phyloP scores from a whole-genome alignment of 345 rosid genomes.

The Eucalyptus pauciflora region DNA sequence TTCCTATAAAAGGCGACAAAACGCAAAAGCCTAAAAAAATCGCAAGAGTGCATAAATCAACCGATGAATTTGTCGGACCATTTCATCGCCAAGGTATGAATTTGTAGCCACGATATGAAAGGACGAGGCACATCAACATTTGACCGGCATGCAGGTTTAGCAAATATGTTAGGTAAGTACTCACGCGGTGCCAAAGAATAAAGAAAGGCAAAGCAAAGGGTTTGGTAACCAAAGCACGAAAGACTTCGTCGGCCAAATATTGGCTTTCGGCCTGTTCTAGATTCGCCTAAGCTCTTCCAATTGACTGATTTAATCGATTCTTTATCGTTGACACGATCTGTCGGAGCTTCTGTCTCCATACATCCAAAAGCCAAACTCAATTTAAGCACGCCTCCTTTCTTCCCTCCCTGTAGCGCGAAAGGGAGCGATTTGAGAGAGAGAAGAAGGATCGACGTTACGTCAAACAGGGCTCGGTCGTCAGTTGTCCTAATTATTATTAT shows the following conservation, averaged over 20 bases:
- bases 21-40: background rate
- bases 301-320: background rate
- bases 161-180: background rate
- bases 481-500: background rate
- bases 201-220: background rate
- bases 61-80: background rate
- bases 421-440: background rate
- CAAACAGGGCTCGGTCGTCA: background rate
- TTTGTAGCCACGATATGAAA: background rate
- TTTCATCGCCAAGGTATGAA: background rate
- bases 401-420: background rate
- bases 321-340: background rate
- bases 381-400: background rate
- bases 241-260: background rate
- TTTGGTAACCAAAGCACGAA: background rate
- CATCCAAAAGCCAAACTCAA: background rate
- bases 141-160: background rate
- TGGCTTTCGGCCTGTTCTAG: background rate
- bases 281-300: background rate
- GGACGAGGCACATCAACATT: background rate
- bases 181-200: too few relatives aligned
- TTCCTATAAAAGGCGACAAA: background rate
- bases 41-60: background rate
- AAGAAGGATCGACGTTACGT: background rate
- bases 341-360: background rate